A percentile compares a stretch with the other conserved stretches of the same genome.
These are phyloP conservation scores for Fusarium sp. DNA, from an alignment of 2,329 filamentous ascomycete genomes.

Conservation along the genomic window DNA sequence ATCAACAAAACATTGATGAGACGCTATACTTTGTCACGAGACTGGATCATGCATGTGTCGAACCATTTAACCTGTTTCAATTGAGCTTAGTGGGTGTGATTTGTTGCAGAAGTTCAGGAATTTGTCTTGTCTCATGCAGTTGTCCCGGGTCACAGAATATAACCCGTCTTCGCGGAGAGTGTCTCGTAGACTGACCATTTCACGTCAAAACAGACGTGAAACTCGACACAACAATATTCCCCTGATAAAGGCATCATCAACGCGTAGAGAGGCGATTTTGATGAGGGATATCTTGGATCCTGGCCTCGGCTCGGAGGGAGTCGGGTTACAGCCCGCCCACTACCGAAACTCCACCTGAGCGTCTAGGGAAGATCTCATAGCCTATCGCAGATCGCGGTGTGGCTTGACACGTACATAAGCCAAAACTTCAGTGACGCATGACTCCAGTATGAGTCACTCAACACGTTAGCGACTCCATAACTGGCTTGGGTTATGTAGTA, in stretches of 20 bases:
- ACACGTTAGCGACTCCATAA: slow-evolving; percentile 8
- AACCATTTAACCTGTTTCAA: slow-evolving; percentile 7
- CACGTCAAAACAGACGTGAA: background rate
- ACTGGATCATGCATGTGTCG: slow-evolving; percentile 3
- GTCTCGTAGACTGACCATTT: background rate
- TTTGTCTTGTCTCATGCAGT: background rate
- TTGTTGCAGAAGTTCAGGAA: background rate
- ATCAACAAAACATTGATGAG: background rate
- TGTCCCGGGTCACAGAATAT: background rate
- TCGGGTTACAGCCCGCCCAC: slow-evolving; percentile 9
- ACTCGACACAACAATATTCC: background rate
- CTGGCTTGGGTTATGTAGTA: background rate
- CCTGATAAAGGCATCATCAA: background rate
- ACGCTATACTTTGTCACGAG: slow-evolving; percentile 5
- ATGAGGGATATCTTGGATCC: slow-evolving; percentile 9
- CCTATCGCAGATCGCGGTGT: slow-evolving; percentile 25
- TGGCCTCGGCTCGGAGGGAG: slow-evolving; percentile 11
- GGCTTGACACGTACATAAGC: slow-evolving; percentile 28
- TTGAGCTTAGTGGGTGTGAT: background rate
- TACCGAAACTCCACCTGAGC: background rate
- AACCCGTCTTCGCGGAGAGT: background rate
- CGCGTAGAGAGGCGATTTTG: background rate
- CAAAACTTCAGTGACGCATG: slow-evolving; percentile 25
- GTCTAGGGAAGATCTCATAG: slow-evolving; percentile 14
- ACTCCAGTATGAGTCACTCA: slow-evolving; percentile 25